A percentile compares a stretch with the other conserved stretches of the same genome.
These are phyloP conservation scores for Maudiozyma serrabonitensis DNA, from an alignment of 805 yeast genomes.

Conservation along the genomic window DNA sequence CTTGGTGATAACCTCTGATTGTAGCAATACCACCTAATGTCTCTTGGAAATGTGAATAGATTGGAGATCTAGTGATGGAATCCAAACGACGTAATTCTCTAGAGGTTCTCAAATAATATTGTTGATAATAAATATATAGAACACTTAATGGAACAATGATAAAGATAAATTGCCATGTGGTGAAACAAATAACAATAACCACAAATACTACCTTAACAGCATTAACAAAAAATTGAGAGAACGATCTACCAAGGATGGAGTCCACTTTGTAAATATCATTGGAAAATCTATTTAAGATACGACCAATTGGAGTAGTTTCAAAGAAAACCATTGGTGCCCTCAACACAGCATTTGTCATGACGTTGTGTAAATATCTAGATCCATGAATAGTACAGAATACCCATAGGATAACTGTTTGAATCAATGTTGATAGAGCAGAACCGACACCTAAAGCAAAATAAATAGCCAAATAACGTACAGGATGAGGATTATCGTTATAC, in stretches of 20 bases:
- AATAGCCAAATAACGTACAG: slow-evolving; percentile 60
- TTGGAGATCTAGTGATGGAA: slow-evolving; percentile 70
- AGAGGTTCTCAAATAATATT: slow-evolving; percentile 64
- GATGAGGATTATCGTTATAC: slow-evolving; percentile 60
- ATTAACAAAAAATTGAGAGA: slow-evolving; percentile 57
- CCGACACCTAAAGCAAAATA: slow-evolving; percentile 68
- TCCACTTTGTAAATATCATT: slow-evolving; percentile 86
- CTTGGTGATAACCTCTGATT: slow-evolving; percentile 65
- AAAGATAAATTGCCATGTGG: slow-evolving; percentile 80
- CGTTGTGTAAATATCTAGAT: slow-evolving; percentile 63
- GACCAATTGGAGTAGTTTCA: slow-evolving; percentile 92
- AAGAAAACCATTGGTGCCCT: slow-evolving; percentile 93
- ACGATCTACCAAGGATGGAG: slow-evolving; percentile 62
- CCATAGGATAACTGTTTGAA: slow-evolving; percentile 66
- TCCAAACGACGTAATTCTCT: slow-evolving; percentile 78
- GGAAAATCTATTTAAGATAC: slow-evolving; percentile 83
- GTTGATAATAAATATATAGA: slow-evolving; percentile 63
- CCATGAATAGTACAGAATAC: slow-evolving; percentile 75
- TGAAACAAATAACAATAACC: slow-evolving; percentile 63
- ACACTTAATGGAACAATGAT: slow-evolving; percentile 60
- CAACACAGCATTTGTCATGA: slow-evolving; percentile 64
- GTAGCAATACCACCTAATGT: slow-evolving; percentile 66
- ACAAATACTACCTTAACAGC: slow-evolving; percentile 62
- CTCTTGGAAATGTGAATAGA: slow-evolving; percentile 78
- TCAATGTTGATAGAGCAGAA: slow-evolving; percentile 48